These are phyloP conservation scores for Eruca vesicaria DNA, from an alignment of 441 rosid species.

Conservation along the genomic window DNA sequence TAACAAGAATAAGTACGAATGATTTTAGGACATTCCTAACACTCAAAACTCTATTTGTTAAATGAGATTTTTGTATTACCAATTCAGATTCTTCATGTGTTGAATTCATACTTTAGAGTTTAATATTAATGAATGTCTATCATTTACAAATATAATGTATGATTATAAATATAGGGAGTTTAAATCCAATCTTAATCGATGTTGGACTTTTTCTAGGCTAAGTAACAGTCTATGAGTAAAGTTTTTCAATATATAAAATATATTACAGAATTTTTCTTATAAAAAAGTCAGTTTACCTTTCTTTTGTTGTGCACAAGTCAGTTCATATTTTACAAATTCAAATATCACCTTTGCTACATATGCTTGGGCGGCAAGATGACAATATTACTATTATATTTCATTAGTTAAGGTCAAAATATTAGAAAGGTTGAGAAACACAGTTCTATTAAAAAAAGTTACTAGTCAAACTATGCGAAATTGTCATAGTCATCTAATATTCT, in stretches of 20 bases:
- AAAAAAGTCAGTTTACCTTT: neutral
- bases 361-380: neutral
- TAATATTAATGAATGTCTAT: neutral
- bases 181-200: conserved; percentile 14
- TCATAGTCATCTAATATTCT: no score
- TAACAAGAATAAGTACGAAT: no score
- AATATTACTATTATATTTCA: neutral
- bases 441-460: neutral
- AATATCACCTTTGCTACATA: neutral
- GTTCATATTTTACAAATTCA: neutral
- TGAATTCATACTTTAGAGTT: neutral
- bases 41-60: neutral
- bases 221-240: neutral
- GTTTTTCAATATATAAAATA: neutral
- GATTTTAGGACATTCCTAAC: no score
- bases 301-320: no score
- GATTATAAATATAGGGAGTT: conserved; percentile 13
- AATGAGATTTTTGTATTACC: neutral
- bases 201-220: conserved; percentile 12
- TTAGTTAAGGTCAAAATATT: neutral
- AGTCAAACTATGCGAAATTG: neutral
- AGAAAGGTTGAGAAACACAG: neutral
- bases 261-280: neutral
- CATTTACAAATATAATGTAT: neutral
- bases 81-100: neutral